Conservation (phyloP, 352 stramenopile genomes). For the Peronosclerospora sorghi region DNA sequence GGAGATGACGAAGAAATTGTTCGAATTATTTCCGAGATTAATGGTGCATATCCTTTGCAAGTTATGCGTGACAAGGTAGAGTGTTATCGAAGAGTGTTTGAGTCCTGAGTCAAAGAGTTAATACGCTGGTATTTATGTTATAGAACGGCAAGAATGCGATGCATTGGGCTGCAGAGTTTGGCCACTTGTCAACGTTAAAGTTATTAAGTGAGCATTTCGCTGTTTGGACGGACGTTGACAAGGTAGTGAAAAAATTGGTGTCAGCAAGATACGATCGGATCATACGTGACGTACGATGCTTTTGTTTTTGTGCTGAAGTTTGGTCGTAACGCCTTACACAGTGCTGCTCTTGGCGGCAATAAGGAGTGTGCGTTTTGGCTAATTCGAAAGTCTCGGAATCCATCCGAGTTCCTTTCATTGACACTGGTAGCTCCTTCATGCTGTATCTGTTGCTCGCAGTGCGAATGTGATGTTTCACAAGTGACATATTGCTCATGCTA, state of each 20-base stretch:
- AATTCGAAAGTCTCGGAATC: slow-evolving; percentile 52
- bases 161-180: slow-evolving; percentile 74
- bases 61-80: slow-evolving; percentile 80
- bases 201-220: slow-evolving; percentile 65
- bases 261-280: no score
- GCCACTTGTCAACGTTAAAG: slow-evolving; percentile 71
- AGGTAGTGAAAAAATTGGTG: slow-evolving; percentile 34
- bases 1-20: slow-evolving; percentile 70
- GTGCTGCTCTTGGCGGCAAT: slow-evolving; percentile 62
- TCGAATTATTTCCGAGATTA: slow-evolving; percentile 73
- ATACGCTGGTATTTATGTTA: neutral
- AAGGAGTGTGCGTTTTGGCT: slow-evolving; percentile 80
- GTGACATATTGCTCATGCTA: neutral
- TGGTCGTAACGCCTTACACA: slow-evolving; percentile 76
- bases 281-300: neutral
- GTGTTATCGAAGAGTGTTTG: neutral
- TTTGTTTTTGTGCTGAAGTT: slow-evolving; percentile 33
- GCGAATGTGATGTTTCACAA: slow-evolving; percentile 3
- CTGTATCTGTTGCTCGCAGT: slow-evolving; percentile 4
- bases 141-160: slow-evolving; percentile 84
- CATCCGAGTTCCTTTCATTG: slow-evolving; percentile 58
- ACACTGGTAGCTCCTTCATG: no score
- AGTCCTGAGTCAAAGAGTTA: no score
- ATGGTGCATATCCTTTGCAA: slow-evolving; percentile 60
- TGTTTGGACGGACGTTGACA: slow-evolving; percentile 71